Conservation (phyloP, 78 protist genomes). For the Isochrysis galbana region DNA sequence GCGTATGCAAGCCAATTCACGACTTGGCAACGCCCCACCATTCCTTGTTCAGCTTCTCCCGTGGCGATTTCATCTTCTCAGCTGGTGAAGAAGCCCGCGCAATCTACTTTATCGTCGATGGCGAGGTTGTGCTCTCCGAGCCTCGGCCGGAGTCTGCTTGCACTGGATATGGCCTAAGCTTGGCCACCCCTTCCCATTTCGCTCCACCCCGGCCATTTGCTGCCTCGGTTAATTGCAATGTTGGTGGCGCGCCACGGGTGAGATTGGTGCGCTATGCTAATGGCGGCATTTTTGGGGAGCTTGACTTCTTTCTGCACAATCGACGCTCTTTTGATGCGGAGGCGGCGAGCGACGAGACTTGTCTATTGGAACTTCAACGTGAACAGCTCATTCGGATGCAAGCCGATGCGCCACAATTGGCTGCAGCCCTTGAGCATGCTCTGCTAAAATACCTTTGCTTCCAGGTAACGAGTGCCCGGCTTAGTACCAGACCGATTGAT, state of each 20-base stretch:
- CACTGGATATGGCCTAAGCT: not conserved
- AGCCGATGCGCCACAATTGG: not conserved
- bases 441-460: not conserved
- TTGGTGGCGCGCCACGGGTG: too few relatives aligned
- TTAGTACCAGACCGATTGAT: too few relatives aligned
- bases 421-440: constrained; percentile 18
- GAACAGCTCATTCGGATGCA: not conserved
- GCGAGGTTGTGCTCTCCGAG: not conserved
- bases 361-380: not conserved
- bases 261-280: not conserved
- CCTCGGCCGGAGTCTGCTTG: not conserved
- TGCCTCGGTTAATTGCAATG: too few relatives aligned
- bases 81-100: not conserved
- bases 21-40: too few relatives aligned
- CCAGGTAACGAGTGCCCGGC: too few relatives aligned
- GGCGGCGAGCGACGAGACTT: not conserved
- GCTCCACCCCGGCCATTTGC: not conserved
- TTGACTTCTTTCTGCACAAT: not conserved
- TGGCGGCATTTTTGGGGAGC: constrained; percentile 19
- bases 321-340: not conserved
- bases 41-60: too few relatives aligned
- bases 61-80: too few relatives aligned
- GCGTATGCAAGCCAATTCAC: too few relatives aligned
- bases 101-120: not conserved
- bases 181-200: not conserved